Evolutionary conservation across 257 asterid genomes (phyloP).

Genomic region (Henckelia pumila): DNA sequence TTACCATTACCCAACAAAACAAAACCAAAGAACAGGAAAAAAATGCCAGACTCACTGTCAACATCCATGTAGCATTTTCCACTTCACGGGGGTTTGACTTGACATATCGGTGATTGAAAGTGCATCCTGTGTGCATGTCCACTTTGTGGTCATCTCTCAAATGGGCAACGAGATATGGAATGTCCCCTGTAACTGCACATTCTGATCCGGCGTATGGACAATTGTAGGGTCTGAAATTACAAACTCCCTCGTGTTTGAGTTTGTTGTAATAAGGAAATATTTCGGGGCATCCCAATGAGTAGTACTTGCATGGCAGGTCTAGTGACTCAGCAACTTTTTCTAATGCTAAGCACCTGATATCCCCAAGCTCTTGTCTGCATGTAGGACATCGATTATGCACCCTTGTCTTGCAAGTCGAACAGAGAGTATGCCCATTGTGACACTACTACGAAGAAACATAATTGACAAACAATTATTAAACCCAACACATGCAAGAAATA

Average conservation of each 20-base stretch:
- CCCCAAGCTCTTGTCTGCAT: slow-evolving; percentile 93
- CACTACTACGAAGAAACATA: slow-evolving; percentile 59
- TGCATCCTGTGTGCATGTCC: slow-evolving; percentile 87
- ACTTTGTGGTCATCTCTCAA: slow-evolving; percentile 87
- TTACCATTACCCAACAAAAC: not conserved
- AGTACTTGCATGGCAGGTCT: slow-evolving; percentile 76
- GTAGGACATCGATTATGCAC: slow-evolving; percentile 87
- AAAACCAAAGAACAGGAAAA: not conserved
- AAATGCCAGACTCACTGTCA: slow-evolving; percentile 55
- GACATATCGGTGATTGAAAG: slow-evolving; percentile 88
- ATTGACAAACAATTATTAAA: slow-evolving; percentile 1
- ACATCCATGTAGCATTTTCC: slow-evolving; percentile 94
- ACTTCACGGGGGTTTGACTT: slow-evolving; percentile 93
- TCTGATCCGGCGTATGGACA: slow-evolving; percentile 96
- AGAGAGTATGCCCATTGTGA: slow-evolving; percentile 87
- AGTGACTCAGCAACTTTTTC: slow-evolving; percentile 88
- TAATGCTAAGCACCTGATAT: slow-evolving; percentile 82
- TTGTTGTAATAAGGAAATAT: slow-evolving; percentile 87
- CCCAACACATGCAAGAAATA: not conserved
- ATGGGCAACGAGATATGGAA: slow-evolving; percentile 71
- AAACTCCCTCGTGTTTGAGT: slow-evolving; percentile 74
- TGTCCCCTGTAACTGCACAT: slow-evolving; percentile 73
- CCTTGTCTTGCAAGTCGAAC: slow-evolving; percentile 85
- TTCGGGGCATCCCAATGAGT: slow-evolving; percentile 71
- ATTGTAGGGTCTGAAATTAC: slow-evolving; percentile 79